phyloP scores from a whole-genome alignment of 345 rosid species.

The Cardiospermum halicacabum region DNA sequence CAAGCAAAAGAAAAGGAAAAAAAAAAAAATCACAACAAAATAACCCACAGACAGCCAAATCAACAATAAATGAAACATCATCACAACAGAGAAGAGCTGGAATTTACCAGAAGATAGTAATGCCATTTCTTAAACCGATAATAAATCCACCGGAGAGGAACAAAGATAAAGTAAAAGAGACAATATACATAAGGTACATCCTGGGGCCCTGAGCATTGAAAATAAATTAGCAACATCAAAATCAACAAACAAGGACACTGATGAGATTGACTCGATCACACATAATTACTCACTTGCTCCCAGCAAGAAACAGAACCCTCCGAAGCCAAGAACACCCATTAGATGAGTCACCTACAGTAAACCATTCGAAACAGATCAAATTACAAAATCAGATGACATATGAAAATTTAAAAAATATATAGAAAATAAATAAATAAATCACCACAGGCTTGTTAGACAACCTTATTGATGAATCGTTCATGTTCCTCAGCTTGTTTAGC shows the following conservation, averaged over 20 bases:
- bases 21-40: not conserved
- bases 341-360: conserved; percentile 69
- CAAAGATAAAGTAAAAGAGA: conserved; percentile 70
- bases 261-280: conserved; percentile 9
- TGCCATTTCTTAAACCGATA: conserved; percentile 98
- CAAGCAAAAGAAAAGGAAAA: not conserved
- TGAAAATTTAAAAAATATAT: not conserved
- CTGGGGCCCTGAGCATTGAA: conserved; percentile 64
- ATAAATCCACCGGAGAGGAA: conserved; percentile 96
- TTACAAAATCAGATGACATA: not conserved
- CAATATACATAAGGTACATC: conserved; percentile 83
- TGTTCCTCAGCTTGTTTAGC: conserved; percentile 96
- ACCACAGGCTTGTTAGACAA: not conserved
- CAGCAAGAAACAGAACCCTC: conserved; percentile 84
- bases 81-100: conserved; percentile 12
- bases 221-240: conserved; percentile 6
- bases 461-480: conserved; percentile 83
- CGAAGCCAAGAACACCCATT: conserved; percentile 87
- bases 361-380: conserved; percentile 18
- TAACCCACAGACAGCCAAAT: not conserved
- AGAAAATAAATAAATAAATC: not conserved
- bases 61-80: not conserved
- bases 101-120: conserved; percentile 86
- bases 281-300: conserved; percentile 80
- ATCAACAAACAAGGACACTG: conserved; percentile 1